Base-by-base conservation (phyloP, 148 eudicot genomes). In the Rhododendron vialii region DNA sequence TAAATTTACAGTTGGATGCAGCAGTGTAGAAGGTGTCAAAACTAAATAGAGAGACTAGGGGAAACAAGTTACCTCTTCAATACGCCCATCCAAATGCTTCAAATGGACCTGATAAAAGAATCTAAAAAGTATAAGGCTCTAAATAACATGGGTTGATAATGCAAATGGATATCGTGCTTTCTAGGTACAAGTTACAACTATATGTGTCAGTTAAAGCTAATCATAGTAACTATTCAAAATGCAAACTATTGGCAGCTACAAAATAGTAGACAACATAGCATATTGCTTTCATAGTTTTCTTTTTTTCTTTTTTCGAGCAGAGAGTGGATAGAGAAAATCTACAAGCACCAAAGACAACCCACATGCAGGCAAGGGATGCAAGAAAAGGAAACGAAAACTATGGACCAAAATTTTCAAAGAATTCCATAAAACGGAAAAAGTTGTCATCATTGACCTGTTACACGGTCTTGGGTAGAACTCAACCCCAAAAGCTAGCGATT, bases 1-100 rank as follows among this genome's bases (percentile, higher is more conserved):
- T 81, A 84, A 75, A 87, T 73, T 38, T 86, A 79, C 69, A 51
- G 84, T 28, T 87, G 78, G 84, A 88, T 88, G 71, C 85, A 86
- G 85, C 38, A 61, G 57, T 36, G 30, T 79, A 85, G 33, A 14
- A n/a, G 47, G 26, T 53, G 50, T 47, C 13, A 33, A 86, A 87
- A 24, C 50, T 28, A 75, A 76, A 73, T 26, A 28, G 78, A 28
- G 79, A 83, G 78, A 20, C 17, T 55, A 30, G 65, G 36, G 69
- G n/a, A 35, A 69, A 80, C 80, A 85, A 73, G 26, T 85, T 91
- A 96, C 99, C 95, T 96, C 99, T 89, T 96, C 99, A 82, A 93
- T 96, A 87, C 92, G 99, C 59, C 99, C 99, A 91, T 96, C 99
- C 90, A 96, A 92, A 91, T 96, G 99, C 96, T 96, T 96, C 92